Evolutionary conservation across 805 yeast species (phyloP).

Genomic region (Wickerhamiella sorbophila): DNA sequence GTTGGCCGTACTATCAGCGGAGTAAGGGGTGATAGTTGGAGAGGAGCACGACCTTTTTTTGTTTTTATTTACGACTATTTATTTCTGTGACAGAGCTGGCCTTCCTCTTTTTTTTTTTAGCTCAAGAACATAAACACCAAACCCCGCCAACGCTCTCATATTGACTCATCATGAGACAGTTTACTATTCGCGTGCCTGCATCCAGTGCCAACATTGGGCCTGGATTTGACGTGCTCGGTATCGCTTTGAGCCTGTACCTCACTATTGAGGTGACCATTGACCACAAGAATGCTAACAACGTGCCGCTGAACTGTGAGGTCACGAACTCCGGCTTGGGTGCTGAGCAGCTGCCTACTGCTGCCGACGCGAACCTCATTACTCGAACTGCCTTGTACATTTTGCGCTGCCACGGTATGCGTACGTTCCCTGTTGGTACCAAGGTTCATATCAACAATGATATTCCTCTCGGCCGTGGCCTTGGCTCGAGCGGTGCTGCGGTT

Average conservation of each 20-base stretch:
- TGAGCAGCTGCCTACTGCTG: constrained; percentile 59
- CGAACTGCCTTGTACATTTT: constrained; percentile 85
- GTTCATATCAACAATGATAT: constrained; percentile 79
- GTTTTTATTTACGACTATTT: too few species aligned
- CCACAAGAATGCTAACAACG: constrained; percentile 29
- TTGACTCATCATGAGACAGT: constrained; percentile 12
- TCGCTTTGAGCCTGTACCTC: constrained; percentile 65
- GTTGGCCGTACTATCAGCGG: too few species aligned
- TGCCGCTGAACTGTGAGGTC: constrained; percentile 46
- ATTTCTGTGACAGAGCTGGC: too few species aligned
- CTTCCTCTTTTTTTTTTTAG: too few species aligned
- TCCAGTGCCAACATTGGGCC: constrained; percentile 98
- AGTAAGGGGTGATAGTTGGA: too few species aligned
- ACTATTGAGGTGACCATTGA: constrained; percentile 59
- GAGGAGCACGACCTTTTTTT: too few species aligned
- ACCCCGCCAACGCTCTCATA: background rate
- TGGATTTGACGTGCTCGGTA: constrained; percentile 92
- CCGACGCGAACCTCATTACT: constrained; percentile 76
- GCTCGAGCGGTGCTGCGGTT: constrained; percentile 96
- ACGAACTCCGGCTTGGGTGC: constrained; percentile 68
- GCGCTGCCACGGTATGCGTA: constrained; percentile 60
- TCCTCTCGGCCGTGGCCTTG: constrained; percentile 92
- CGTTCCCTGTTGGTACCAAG: constrained; percentile 73
- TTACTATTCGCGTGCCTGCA: constrained; percentile 48
- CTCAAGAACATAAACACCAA: too few species aligned